These are phyloP conservation scores for Conringia planisiliqua DNA, from an alignment of 345 rosid species.

Conservation along the genomic window DNA sequence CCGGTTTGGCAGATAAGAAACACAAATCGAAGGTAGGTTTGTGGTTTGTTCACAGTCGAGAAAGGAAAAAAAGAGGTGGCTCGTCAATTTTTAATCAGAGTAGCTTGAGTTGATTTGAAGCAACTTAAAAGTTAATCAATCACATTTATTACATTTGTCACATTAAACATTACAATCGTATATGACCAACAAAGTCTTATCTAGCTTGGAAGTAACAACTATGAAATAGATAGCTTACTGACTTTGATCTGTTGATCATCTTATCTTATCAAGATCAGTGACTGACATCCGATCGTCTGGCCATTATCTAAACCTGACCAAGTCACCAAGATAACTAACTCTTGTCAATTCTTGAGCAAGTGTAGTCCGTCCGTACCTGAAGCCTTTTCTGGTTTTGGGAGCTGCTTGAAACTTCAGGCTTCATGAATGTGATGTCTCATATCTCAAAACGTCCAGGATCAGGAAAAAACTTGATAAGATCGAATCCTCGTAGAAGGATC, in stretches of 20 bases:
- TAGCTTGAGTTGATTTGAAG: slow-evolving; percentile 30
- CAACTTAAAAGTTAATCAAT: slow-evolving; percentile 14
- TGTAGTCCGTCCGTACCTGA: neutral
- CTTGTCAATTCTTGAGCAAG: neutral
- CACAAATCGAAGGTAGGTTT: slow-evolving; percentile 27
- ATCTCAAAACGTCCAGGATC: slow-evolving; percentile 2
- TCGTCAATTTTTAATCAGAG: slow-evolving; percentile 21
- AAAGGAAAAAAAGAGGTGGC: neutral
- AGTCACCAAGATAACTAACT: neutral
- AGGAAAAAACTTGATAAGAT: neutral
- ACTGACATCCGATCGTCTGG: neutral
- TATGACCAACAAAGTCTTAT: neutral
- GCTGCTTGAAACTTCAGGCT: slow-evolving; percentile 3
- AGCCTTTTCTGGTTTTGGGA: neutral
- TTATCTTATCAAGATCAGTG: slow-evolving; percentile 11
- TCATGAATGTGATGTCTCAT: neutral
- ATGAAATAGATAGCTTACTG: slow-evolving; percentile 3
- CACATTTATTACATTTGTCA: neutral
- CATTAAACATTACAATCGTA: neutral
- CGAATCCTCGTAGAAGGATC: neutral
- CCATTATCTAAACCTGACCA: slow-evolving; percentile 7
- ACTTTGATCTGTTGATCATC: slow-evolving; percentile 18
- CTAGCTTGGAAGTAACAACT: slow-evolving; percentile 4
- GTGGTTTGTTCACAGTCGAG: slow-evolving; percentile 16
- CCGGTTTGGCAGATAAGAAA: slow-evolving; percentile 25